Percentiles rank a stretch among this genome's conserved stretches.
phyloP scores from a whole-genome alignment of 2,329 filamentous ascomycete genomes.

The Aureobasidium sp. region DNA sequence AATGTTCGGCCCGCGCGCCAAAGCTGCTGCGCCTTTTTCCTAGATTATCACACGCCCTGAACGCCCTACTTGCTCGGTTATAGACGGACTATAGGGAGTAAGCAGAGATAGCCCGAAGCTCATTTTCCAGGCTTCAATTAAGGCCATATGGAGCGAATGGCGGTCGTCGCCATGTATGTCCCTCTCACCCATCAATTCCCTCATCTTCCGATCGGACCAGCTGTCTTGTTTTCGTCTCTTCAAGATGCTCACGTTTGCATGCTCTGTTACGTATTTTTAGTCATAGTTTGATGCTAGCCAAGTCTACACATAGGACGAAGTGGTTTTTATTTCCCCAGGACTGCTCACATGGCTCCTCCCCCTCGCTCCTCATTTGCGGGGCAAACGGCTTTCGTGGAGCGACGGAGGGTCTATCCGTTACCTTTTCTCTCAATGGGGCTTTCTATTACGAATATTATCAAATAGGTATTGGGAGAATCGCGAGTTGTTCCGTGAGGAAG shows the following conservation, averaged over 20 bases:
- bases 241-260: background rate
- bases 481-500: constrained; percentile 6
- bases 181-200: background rate
- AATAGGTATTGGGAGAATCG: constrained; percentile 8
- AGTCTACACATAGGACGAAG: constrained; percentile 1
- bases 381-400: constrained; percentile 13
- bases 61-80: constrained; percentile 2
- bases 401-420: background rate
- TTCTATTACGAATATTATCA: constrained; percentile 16
- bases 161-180: background rate
- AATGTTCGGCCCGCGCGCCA: constrained; percentile 4
- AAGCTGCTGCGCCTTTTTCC: constrained; percentile 11
- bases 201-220: background rate
- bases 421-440: background rate
- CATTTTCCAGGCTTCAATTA: background rate
- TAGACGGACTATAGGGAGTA: background rate
- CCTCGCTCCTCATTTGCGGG: constrained; percentile 8
- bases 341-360: constrained; percentile 13
- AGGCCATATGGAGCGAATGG: background rate
- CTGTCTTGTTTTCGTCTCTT: background rate
- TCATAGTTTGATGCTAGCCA: constrained; percentile 11
- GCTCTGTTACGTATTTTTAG: constrained; percentile 15
- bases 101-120: background rate
- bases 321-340: constrained; percentile 6
- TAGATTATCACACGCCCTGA: background rate